phyloP scores from a whole-genome alignment of 2,329 filamentous ascomycete genomes.

The Simplicillium aogashimaense region DNA sequence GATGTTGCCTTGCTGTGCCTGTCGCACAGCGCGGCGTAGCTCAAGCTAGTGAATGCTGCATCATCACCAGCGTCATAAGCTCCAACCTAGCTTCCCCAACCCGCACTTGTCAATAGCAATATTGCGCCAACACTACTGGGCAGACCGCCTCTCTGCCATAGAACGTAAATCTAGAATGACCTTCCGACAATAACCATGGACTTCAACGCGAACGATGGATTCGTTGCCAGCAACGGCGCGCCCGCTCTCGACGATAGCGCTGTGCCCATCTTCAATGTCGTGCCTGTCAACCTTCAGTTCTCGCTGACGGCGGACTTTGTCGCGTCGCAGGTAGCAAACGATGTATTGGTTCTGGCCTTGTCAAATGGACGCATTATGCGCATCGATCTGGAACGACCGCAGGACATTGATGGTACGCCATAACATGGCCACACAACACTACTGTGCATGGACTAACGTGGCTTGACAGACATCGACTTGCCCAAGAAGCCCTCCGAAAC shows the following conservation, averaged over 20 bases:
- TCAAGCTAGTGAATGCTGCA: too few relatives aligned
- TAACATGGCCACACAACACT: too few relatives aligned
- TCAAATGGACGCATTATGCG: constrained; percentile 86
- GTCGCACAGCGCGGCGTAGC: too few relatives aligned
- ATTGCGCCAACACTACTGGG: neutral
- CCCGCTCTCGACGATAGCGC: constrained; percentile 47
- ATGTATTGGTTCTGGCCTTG: constrained; percentile 85
- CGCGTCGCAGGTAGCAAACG: constrained; percentile 92
- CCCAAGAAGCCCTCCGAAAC: constrained; percentile 87
- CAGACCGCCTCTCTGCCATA: neutral
- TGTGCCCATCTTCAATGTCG: constrained; percentile 88
- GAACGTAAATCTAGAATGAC: neutral
- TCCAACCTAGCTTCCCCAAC: neutral
- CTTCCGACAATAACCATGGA: constrained; percentile 17
- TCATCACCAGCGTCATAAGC: neutral
- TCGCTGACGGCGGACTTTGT: constrained; percentile 92
- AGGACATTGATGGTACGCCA: constrained; percentile 77
- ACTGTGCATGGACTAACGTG: neutral
- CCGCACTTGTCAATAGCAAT: neutral
- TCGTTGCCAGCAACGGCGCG: constrained; percentile 52
- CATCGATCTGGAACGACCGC: constrained; percentile 86
- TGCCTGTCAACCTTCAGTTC: constrained; percentile 88
- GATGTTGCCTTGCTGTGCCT: too few relatives aligned
- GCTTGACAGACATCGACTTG: constrained; percentile 74
- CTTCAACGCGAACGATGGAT: constrained; percentile 46